Evolutionary conservation across 768 basidiomycete species (phyloP), one percentile per base, ranked within the genome.

Genomic region (Kwoniella dendrophila): DNA sequence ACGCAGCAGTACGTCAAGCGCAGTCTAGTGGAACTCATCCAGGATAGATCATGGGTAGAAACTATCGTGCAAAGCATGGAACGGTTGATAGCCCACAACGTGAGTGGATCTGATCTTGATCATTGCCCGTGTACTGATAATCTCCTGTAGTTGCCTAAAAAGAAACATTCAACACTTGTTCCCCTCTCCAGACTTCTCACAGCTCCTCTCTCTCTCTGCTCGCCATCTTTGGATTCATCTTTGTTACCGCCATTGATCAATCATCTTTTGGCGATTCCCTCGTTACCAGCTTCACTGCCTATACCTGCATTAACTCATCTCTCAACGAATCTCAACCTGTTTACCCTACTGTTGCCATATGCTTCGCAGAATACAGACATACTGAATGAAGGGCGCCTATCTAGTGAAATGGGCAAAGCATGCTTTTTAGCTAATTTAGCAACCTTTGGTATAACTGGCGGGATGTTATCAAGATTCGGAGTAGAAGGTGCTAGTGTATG

Each of bases 271-370:
- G 83, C 87, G 1, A 81, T 94, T 44, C 88, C 90, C 0, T 80
- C 91, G 0, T 83, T 97, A 0, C 91, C 90, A 0, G 76, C 88
- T 86, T 7, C 81, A 89, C 47, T 88, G 85, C 34, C 81, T 87
- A 22, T 76, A 80, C 56, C 72, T 0, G 83, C 85, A 22, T 83
- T 95, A 34, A 85, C 86, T 3, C 78, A 83, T 24, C 81, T 97
- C 40, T 86, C 88, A 16, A 81, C 85, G 16, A 81, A 82, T 10
- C 81, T 94, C 12, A 90, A 91, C 1, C 81, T 86, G 20, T 74
- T 80, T 12, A 77, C 80, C 11, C 56, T 56, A 47, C 51, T 74
- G 6, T 54, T 77, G 71, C 53, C 74, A 75, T 40, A 64, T 48
- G 38, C 75, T 51, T 63, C 69, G 47, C 41, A 59, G 26, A 33